A percentile compares a stretch with the other conserved stretches of the same genome.
Evolutionary conservation across 345 rosid species (phyloP).

Genomic region (Aurinia saxatilis): DNA sequence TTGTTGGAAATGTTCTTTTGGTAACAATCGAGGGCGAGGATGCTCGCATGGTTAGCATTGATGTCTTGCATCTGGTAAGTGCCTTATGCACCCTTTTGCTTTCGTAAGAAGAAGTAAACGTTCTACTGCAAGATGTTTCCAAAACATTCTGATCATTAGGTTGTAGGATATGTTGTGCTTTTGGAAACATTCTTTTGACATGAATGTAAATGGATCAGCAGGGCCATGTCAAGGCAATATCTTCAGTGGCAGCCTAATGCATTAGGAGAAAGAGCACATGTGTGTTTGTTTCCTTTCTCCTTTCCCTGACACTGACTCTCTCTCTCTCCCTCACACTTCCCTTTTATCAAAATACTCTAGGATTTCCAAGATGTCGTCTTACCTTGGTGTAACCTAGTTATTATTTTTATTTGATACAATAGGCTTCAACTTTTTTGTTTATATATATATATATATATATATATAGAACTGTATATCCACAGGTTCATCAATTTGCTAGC

Average conservation of each 20-base stretch:
- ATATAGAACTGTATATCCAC: neutral
- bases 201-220: slow-evolving; percentile 97
- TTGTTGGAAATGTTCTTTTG: slow-evolving; percentile 91
- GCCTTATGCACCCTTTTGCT: slow-evolving; percentile 19
- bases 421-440: neutral
- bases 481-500: slow-evolving; percentile 6
- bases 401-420: neutral
- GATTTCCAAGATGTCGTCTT: slow-evolving; percentile 2
- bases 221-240: slow-evolving; percentile 98
- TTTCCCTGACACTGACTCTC: slow-evolving; percentile 90
- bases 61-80: slow-evolving; percentile 95
- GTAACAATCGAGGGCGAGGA: slow-evolving; percentile 92
- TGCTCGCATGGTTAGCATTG: slow-evolving; percentile 97
- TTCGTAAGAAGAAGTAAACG: slow-evolving; percentile 33
- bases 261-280: slow-evolving; percentile 94
- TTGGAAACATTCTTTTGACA: slow-evolving; percentile 69
- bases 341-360: slow-evolving; percentile 34
- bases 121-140: slow-evolving; percentile 28
- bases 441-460: neutral
- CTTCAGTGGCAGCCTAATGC: slow-evolving; percentile 99
- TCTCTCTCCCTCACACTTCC: slow-evolving; percentile 76
- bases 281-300: slow-evolving; percentile 99
- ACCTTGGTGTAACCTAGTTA: slow-evolving; percentile 6
- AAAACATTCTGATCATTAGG: slow-evolving; percentile 55
- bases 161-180: slow-evolving; percentile 58